Conservation (phyloP, 2,329 filamentous ascomycete genomes). For the Colletotrichum sp. region DNA sequence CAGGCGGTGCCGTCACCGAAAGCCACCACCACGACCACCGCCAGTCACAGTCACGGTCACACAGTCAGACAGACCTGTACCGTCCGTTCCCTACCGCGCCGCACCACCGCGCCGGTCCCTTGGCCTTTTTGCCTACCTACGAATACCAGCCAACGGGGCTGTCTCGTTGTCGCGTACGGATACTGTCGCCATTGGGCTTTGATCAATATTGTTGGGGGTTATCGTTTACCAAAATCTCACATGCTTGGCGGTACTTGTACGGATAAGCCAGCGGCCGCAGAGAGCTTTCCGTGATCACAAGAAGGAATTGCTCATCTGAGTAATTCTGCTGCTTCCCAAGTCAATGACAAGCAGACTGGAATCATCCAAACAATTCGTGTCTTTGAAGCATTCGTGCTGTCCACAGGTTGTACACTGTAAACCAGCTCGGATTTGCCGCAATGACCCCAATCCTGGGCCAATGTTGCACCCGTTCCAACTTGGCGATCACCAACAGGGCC, state of each 20-base stretch:
- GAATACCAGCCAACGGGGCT: not conserved
- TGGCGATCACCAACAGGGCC: conserved; percentile 2
- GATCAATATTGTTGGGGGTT: not conserved
- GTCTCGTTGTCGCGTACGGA: not conserved
- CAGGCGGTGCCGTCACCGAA: not conserved
- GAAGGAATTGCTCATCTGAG: not conserved
- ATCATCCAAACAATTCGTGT: not conserved
- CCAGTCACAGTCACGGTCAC: not conserved
- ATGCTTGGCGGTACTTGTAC: not conserved
- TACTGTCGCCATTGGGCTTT: not conserved
- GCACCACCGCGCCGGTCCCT: not conserved
- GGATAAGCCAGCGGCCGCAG: not conserved
- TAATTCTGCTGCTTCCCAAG: not conserved
- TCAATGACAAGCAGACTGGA: not conserved
- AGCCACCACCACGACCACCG: not conserved
- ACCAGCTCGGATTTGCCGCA: not conserved
- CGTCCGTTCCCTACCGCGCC: not conserved
- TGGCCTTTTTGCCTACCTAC: not conserved
- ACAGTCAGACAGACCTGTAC: not conserved
- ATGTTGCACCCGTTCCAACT: conserved; percentile 1
- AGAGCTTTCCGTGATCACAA: not conserved
- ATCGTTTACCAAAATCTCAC: not conserved
- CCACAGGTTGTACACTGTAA: not conserved
- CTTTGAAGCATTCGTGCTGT: not conserved
- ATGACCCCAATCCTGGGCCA: not conserved